Evolutionary conservation across 352 stramenopile species (phyloP), one percentile per base, ranked within the genome.

Genomic region (Aphanomyces stellatus): DNA sequence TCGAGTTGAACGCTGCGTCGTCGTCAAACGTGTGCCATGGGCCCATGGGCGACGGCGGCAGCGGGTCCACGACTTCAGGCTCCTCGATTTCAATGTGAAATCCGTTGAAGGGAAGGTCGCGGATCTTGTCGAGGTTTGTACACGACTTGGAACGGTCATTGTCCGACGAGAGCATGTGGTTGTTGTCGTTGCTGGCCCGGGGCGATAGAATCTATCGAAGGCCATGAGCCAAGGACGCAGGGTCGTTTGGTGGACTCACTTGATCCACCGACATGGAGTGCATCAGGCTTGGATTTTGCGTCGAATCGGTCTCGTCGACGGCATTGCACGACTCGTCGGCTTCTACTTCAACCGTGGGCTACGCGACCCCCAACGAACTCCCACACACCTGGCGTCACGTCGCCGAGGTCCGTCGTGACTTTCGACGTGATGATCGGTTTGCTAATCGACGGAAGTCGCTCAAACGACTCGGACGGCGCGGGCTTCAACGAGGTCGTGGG

Each of bases 1-100:
- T n/a, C n/a, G n/a, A n/a, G n/a, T n/a, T n/a, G n/a, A n/a, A n/a
- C n/a, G n/a, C n/a, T n/a, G n/a, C n/a, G n/a, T n/a, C n/a, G n/a
- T n/a, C n/a, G n/a, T n/a, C n/a, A n/a, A n/a, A n/a, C n/a, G n/a
- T n/a, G n/a, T n/a, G n/a, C 55, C 55, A 64, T 28, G 55, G 55
- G 1, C 55, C 55, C 7, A 64, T 53, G 4, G 55, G 55, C 6
- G 55, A 64, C 35, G 37, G 24, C 15, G 55, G 55, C 5, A 35
- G 19, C 15, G 19, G 28, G 35, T 64, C 35, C 10, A 51, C 55
- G 22, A 25, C 22, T 31, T 60, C 51, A 17, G 51, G 51, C 35
- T 64, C 55, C 24, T 64, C 55, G 8, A 64, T 27, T 2, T 64
- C 31, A 13, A 64, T 34, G 22, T 64, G 55, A 30, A 64, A 64